Conservation (phyloP, 116 monocot genomes). For the Trichopus zeylanicus region DNA sequence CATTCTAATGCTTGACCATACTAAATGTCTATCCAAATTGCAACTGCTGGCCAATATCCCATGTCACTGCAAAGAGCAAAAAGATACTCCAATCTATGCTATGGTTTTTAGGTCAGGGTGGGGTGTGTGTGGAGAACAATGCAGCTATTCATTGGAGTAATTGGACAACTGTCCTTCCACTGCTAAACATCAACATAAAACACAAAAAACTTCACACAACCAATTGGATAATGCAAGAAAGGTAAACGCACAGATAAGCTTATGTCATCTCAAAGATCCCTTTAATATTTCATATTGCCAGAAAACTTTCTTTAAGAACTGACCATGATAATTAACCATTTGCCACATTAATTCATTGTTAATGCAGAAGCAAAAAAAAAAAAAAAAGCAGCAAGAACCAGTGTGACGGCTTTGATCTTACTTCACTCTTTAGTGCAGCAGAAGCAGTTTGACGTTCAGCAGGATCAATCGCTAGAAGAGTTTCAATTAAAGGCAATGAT, state of each 20-base stretch:
- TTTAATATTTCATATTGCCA: too few species aligned
- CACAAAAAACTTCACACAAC: not conserved
- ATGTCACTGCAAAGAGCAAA: conserved; percentile 1
- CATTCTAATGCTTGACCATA: too few species aligned
- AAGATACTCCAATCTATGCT: not conserved
- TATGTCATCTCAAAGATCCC: not conserved
- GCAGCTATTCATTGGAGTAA: too few species aligned
- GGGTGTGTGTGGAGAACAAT: too few species aligned
- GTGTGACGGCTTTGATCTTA: conserved; percentile 19
- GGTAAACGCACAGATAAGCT: not conserved
- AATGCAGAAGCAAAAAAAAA: too few species aligned
- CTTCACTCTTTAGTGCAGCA: conserved; percentile 66
- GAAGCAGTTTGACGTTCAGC: conserved; percentile 71
- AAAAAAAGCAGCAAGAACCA: not conserved
- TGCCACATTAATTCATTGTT: too few species aligned
- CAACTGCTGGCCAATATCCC: too few species aligned
- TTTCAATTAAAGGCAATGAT: conserved; percentile 61
- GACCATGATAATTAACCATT: not conserved
- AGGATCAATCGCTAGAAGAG: conserved; percentile 82
- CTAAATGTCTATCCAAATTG: too few species aligned
- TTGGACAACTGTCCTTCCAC: not conserved
- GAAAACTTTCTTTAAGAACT: not conserved
- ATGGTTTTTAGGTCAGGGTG: too few species aligned
- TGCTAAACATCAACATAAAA: not conserved
- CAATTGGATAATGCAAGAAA: not conserved